Conservation (phyloP, 1,284 basidiomycete species). For the Microbotryum lychnidis-dioicae region DNA sequence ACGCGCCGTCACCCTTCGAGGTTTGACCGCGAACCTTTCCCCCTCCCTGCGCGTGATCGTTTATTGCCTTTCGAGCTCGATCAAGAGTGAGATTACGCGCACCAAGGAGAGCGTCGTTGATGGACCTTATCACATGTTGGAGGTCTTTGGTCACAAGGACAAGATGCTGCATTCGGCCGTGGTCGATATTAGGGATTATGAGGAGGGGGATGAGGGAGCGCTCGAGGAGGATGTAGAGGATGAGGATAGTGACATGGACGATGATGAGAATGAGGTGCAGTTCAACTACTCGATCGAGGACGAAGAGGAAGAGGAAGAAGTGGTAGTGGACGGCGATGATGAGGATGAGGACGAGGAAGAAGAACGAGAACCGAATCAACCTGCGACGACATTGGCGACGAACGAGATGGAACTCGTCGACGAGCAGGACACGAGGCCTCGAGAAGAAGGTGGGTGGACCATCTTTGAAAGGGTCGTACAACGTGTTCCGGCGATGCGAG, state of each 20-base stretch:
- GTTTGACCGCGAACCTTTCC: slow-evolving; percentile 1
- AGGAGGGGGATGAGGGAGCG: not conserved
- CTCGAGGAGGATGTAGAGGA: not conserved
- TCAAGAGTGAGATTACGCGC: not conserved
- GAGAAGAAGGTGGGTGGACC: too few relatives aligned
- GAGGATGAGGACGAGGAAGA: not conserved
- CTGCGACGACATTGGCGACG: not conserved
- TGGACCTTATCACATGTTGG: not conserved
- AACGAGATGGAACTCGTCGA: not conserved
- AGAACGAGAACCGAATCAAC: not conserved
- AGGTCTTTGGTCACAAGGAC: slow-evolving; percentile 5
- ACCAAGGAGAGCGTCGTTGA: slow-evolving; percentile 4
- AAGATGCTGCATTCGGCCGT: too few relatives aligned
- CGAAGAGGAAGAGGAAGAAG: slow-evolving; percentile 9
- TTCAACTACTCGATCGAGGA: slow-evolving; percentile 9
- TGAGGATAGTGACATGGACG: not conserved
- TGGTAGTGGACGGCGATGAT: slow-evolving; percentile 4
- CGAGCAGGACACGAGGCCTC: too few relatives aligned
- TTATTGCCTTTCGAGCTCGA: not conserved
- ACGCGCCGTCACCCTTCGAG: too few relatives aligned
- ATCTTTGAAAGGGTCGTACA: too few relatives aligned
- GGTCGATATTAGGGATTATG: not conserved
- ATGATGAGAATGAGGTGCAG: not conserved
- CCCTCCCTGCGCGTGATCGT: slow-evolving; percentile 3
- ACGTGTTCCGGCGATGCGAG: too few relatives aligned